Percentiles rank a stretch among this genome's conserved stretches.
Conservation (phyloP, 805 yeast genomes). For the Candida coquimbonensis region DNA sequence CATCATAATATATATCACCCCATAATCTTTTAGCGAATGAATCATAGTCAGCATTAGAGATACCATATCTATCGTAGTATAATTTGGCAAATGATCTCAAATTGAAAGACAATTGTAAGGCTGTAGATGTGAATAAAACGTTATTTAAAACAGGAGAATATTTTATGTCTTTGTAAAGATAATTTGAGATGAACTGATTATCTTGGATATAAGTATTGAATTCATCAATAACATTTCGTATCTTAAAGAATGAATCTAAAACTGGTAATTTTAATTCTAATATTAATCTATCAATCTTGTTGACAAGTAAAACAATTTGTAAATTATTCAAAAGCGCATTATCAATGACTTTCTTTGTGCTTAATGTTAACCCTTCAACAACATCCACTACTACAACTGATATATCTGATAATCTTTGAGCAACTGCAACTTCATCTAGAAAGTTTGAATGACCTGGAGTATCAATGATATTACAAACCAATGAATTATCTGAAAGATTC, state of each 20-base stretch:
- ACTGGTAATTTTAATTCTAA: slow-evolving; percentile 75
- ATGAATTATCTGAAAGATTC: slow-evolving; percentile 46
- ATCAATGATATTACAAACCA: slow-evolving; percentile 61
- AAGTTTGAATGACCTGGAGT: slow-evolving; percentile 92
- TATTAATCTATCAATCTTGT: slow-evolving; percentile 81
- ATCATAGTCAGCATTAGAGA: slow-evolving; percentile 24
- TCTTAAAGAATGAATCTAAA: slow-evolving; percentile 61
- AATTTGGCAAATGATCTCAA: slow-evolving; percentile 54
- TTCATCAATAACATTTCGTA: slow-evolving; percentile 52
- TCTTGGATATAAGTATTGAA: slow-evolving; percentile 48
- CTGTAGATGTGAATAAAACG: slow-evolving; percentile 69
- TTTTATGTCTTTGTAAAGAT: slow-evolving; percentile 19
- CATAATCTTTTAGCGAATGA: slow-evolving; percentile 55
- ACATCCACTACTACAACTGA: slow-evolving; percentile 70
- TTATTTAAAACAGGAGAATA: slow-evolving; percentile 59
- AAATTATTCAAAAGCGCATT: slow-evolving; percentile 44
- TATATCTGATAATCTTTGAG: slow-evolving; percentile 56
- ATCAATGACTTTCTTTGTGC: slow-evolving; percentile 44
- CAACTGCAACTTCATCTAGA: slow-evolving; percentile 60
- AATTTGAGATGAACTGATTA: slow-evolving; percentile 22
- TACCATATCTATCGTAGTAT: slow-evolving; percentile 31
- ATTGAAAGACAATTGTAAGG: slow-evolving; percentile 57
- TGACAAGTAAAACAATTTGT: slow-evolving; percentile 55
- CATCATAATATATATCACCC: slow-evolving; percentile 64
- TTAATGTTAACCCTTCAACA: slow-evolving; percentile 72